Conservation (phyloP, 331 rosid species). For the Acacia concinna region DNA sequence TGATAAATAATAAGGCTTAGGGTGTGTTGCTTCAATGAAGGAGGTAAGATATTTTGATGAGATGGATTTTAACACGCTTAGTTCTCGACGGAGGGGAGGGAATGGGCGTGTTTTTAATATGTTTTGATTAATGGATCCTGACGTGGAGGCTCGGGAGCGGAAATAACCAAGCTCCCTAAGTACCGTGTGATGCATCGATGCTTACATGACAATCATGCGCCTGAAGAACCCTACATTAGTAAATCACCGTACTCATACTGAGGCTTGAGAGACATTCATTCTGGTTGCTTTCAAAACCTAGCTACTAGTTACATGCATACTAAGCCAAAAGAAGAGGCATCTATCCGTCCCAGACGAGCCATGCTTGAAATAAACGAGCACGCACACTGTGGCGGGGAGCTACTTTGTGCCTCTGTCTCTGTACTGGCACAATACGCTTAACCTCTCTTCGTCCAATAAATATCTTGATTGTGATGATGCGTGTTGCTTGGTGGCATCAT, state of each 20-base stretch:
- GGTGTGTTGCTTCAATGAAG: neutral
- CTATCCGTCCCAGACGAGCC: neutral
- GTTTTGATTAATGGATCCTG: neutral
- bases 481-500: slow-evolving; percentile 43
- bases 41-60: too few relatives aligned
- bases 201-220: neutral
- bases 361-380: slow-evolving; percentile 24
- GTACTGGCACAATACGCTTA: neutral
- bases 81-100: too few relatives aligned
- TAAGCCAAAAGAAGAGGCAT: neutral
- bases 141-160: neutral
- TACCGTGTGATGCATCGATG: neutral
- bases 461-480: slow-evolving; percentile 16
- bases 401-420: neutral
- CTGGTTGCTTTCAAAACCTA: neutral
- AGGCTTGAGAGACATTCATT: neutral
- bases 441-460: neutral
- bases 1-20: neutral
- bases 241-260: neutral
- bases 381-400: slow-evolving; percentile 21
- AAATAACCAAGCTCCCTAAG: neutral
- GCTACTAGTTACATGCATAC: neutral
- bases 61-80: too few relatives aligned
- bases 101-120: too few relatives aligned
- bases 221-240: neutral